Evolutionary conservation across 2,329 filamentous ascomycete species (phyloP).

Genomic region (Fusarium kyushuense): DNA sequence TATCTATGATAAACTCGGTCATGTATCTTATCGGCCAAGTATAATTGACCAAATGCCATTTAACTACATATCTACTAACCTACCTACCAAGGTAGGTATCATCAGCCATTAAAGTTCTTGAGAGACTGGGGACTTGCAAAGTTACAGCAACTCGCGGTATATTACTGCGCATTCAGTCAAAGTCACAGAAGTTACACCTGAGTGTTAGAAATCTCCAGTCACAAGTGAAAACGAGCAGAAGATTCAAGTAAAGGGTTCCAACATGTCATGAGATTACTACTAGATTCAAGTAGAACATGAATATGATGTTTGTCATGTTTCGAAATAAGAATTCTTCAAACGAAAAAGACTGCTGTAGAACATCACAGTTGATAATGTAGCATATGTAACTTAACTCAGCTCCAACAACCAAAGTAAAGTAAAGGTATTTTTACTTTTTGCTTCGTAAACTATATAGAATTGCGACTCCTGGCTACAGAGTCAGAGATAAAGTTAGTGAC

Average conservation of each 20-base stretch:
- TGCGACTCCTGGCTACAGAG: no score
- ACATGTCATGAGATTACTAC: not conserved
- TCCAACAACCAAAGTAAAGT: not conserved
- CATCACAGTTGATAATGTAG: not conserved
- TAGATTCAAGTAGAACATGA: not conserved
- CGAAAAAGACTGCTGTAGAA: not conserved
- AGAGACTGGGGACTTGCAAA: not conserved
- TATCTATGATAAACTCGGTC: conserved; percentile 13
- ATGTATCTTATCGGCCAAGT: not conserved
- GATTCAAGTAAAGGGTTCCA: not conserved
- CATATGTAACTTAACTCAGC: not conserved
- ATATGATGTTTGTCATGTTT: not conserved
- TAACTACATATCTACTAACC: no score
- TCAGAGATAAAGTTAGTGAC: no score
- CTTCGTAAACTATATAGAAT: no score
- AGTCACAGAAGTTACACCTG: not conserved
- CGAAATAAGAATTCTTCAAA: not conserved
- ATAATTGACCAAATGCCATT: no score
- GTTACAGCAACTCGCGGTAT: not conserved
- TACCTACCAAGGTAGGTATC: no score
- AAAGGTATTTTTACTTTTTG: no score
- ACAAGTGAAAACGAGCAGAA: not conserved
- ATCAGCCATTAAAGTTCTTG: no score
- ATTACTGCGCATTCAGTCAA: not conserved
- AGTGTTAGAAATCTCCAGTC: not conserved